These are phyloP conservation scores for Tillandsia leiboldiana DNA, from an alignment of 176 grass and related monocot species.

Conservation along the genomic window DNA sequence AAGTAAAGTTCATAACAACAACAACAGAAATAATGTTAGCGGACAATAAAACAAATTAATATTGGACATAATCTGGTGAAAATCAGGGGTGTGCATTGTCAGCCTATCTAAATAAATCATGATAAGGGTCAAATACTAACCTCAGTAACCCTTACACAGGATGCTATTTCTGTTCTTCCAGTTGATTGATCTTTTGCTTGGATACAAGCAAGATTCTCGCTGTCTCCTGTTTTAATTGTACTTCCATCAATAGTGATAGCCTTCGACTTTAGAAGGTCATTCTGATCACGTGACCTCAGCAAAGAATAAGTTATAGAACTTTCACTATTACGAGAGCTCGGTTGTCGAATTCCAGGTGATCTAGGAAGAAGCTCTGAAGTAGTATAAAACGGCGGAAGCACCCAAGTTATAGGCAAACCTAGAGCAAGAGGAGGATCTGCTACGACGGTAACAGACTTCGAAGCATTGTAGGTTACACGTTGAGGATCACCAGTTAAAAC, in stretches of 20 bases:
- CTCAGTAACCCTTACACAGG: conserved; percentile 85
- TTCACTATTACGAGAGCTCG: conserved; percentile 26
- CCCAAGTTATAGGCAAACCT: conserved; percentile 66
- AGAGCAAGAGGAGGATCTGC: conserved; percentile 80
- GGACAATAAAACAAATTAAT: too few species aligned
- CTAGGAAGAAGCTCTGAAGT: conserved; percentile 55
- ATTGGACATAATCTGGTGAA: background rate
- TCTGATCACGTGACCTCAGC: conserved; percentile 41
- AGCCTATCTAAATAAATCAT: background rate
- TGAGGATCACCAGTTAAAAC: conserved; percentile 45
- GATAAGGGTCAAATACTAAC: conserved; percentile 31
- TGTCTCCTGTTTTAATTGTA: conserved; percentile 69
- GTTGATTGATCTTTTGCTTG: conserved; percentile 70
- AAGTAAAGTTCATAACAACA: too few species aligned
- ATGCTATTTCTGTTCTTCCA: conserved; percentile 86
- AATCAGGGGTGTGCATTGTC: background rate
- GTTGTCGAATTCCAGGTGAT: conserved; percentile 31
- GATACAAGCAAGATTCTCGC: conserved; percentile 64
- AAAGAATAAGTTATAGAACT: conserved; percentile 52
- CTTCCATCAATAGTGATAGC: conserved; percentile 51
- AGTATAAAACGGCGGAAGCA: conserved; percentile 84
- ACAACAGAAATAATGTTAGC: too few species aligned
- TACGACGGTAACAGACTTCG: conserved; percentile 64
- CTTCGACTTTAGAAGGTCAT: conserved; percentile 36
- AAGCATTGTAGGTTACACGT: conserved; percentile 55